Base-by-base conservation (phyloP, 1,284 basidiomycete genomes). In the Schizopora paradoxa region DNA sequence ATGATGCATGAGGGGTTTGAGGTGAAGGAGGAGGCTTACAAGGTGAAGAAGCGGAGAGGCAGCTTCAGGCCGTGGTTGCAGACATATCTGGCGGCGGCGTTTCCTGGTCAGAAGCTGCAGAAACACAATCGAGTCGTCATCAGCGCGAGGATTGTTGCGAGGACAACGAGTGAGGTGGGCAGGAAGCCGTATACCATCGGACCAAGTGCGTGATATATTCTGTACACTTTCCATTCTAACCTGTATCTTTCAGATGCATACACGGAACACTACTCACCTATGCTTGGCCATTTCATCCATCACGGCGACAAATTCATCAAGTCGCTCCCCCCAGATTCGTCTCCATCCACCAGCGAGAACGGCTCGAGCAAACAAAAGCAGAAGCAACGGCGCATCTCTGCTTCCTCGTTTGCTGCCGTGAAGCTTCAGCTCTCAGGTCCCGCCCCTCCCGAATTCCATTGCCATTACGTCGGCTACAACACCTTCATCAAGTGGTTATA, bases 401-500 rank as follows among this genome's bases (percentile, higher is more conserved):
- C 60, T 3, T 57, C 55, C 49, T 67, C 66, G 41, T 75, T 74
- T 58, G 63, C 70, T 48, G 69, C 71, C 1, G 72, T 68, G 56
- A 63, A 70, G 46, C 50, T 75, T 0, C 71, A 74, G 47, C 64
- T 75, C 5, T 53, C 60, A 2, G 73, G 73, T 0, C 72, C 73
- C 2, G 64, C 69, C 3, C 72, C 73, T 0, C 57, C 63, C 22
- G 60, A 66, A 34, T 62, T 75, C 11, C 67, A 69, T 21, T 68
- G 69, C 54, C 65, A 68, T 19, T 74, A 69, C 52, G 70, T 74
- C 47, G 69, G 69, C 26, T 74, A 72, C 56, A 63, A 62, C 35
- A 56, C 63, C 3, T 70, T 73, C 49, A 64, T 74, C 38, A 61
- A 62, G 42, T 63, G 61, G 27, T 69, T 74, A 64, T 75, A 73